These are phyloP conservation scores for Zostera marina DNA, from an alignment of 116 monocot genomes.

Conservation along the genomic window DNA sequence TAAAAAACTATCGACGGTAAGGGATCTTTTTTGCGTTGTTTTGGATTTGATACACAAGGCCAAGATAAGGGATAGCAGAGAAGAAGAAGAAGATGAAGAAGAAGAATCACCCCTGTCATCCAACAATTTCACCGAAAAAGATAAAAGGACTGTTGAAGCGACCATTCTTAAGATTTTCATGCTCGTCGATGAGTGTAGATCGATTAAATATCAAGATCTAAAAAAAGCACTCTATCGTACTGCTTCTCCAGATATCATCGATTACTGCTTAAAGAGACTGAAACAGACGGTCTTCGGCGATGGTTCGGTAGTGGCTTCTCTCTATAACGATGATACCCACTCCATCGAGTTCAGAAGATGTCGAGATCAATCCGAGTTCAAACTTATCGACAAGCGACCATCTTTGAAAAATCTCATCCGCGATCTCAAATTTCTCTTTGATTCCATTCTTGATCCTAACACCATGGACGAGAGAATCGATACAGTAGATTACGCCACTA, in stretches of 20 bases:
- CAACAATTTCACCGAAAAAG: constrained; percentile 33
- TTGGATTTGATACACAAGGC: constrained; percentile 24
- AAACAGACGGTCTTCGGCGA: constrained; percentile 28
- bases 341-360: constrained; percentile 78
- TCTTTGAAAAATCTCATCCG: constrained; percentile 23
- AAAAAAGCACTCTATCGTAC: constrained; percentile 30
- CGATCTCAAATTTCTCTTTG: constrained; percentile 60
- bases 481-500: constrained; percentile 19
- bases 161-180: constrained; percentile 43
- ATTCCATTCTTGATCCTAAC: constrained; percentile 42
- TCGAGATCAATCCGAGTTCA: constrained; percentile 9
- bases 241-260: constrained; percentile 26
- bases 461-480: constrained; percentile 27
- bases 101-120: too few species aligned
- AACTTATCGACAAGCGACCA: constrained; percentile 10
- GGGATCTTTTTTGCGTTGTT: constrained; percentile 50
- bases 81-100: background rate
- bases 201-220: constrained; percentile 55
- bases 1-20: constrained; percentile 25
- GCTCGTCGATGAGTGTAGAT: constrained; percentile 15
- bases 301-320: constrained; percentile 24
- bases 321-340: constrained; percentile 37
- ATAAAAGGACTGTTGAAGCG: constrained; percentile 22
- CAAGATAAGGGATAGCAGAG: background rate
- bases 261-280: constrained; percentile 49